phyloP scores from a whole-genome alignment of 768 basidiomycete genomes.

The Tulasnella calospora region DNA sequence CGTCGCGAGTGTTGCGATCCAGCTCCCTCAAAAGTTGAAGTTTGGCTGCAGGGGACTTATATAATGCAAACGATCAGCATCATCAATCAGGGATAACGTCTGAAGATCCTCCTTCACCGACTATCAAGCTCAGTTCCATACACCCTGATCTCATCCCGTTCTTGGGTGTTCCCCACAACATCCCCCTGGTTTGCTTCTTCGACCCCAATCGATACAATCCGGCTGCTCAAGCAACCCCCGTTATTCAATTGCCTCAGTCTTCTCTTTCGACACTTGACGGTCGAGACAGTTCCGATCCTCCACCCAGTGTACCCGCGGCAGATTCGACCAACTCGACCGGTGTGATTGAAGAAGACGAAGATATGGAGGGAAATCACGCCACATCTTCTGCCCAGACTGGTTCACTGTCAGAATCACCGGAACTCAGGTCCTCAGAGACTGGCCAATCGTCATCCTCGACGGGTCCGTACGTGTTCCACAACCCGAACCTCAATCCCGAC shows the following conservation, averaged over 20 bases:
- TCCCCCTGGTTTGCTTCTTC: slow-evolving; percentile 13
- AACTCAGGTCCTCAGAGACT: neutral
- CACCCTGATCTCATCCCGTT: slow-evolving; percentile 12
- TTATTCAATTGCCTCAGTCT: neutral
- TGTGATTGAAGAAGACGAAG: neutral
- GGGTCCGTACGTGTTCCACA: neutral
- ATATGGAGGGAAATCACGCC: neutral
- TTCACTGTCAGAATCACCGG: neutral
- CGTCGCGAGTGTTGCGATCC: neutral
- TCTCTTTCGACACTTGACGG: neutral
- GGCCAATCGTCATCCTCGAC: neutral
- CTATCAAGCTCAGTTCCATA: slow-evolving; percentile 7
- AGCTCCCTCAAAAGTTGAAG: neutral
- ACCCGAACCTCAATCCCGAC: neutral
- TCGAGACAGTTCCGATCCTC: neutral
- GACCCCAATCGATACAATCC: slow-evolving; percentile 14
- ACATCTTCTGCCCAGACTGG: neutral
- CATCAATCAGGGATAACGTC: neutral
- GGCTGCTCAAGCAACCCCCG: neutral
- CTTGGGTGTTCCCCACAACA: slow-evolving; percentile 10
- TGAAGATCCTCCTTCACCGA: neutral
- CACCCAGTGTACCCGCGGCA: neutral
- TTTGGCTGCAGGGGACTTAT: neutral
- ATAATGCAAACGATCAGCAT: neutral
- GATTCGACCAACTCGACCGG: neutral